A percentile compares a stretch with the other conserved stretches of the same genome.
These are phyloP conservation scores for Pythium plurisporium DNA, from an alignment of 352 stramenopile species.

Conservation along the genomic window DNA sequence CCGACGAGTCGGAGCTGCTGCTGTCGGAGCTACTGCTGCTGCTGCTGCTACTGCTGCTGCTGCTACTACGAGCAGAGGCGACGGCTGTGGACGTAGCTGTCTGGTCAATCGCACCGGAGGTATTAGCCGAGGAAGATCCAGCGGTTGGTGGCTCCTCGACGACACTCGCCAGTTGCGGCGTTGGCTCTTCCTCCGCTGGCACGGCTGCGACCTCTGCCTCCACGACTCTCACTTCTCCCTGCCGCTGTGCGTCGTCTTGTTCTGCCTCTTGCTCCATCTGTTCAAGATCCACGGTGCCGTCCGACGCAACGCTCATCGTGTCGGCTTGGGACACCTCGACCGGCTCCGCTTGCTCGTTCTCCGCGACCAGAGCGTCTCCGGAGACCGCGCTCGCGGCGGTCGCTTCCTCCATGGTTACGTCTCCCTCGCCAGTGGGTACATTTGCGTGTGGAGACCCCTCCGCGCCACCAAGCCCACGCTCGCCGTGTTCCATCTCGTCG, in stretches of 20 bases:
- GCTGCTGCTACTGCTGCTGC: constrained; percentile 17
- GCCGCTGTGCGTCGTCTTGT: neutral
- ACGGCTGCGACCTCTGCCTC: neutral
- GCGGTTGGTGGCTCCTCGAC: neutral
- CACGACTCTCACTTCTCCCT: neutral
- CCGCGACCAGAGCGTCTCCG: neutral
- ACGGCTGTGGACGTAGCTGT: constrained; percentile 21
- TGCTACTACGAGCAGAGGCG: constrained; percentile 22
- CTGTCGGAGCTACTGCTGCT: constrained; percentile 17
- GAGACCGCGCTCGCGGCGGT: neutral
- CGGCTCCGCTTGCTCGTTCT: neutral
- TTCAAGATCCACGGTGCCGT: constrained; percentile 8
- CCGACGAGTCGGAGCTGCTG: constrained; percentile 20
- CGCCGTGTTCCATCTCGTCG: neutral
- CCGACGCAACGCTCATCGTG: constrained; percentile 4
- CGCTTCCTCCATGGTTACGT: neutral
- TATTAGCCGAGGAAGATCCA: neutral
- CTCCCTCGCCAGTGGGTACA: neutral
- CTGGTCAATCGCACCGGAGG: constrained; percentile 6
- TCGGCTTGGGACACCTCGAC: neutral
- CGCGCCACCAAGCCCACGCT: neutral
- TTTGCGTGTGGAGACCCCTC: neutral
- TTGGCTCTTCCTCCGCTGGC: neutral
- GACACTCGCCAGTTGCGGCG: neutral
- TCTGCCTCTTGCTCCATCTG: constrained; percentile 11